Evolutionary conservation across 2,329 filamentous ascomycete species (phyloP).

Genomic region (Fusarium irregulare): DNA sequence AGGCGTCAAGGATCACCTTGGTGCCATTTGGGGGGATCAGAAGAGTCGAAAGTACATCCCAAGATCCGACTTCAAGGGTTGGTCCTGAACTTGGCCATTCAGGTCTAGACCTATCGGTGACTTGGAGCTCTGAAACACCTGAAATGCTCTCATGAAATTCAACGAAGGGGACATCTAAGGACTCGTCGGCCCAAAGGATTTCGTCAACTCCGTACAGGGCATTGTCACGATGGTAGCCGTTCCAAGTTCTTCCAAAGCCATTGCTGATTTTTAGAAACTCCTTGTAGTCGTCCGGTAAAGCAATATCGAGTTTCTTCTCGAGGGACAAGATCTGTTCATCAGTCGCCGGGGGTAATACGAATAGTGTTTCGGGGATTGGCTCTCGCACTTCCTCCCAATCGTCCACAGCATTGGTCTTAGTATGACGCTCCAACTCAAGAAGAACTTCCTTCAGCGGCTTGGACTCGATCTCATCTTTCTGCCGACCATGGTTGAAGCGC

Average conservation of each 20-base stretch:
- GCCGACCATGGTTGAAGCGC: conserved; percentile 22
- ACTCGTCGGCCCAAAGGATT: conserved; percentile 15
- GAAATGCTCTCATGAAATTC: conserved; percentile 16
- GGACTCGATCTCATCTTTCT: conserved; percentile 3
- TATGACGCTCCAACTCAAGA: conserved; percentile 15
- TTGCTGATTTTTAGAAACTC: conserved; percentile 37
- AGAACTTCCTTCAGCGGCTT: conserved; percentile 26
- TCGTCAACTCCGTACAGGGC: conserved; percentile 17
- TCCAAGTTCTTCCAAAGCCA: conserved; percentile 35
- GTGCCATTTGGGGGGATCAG: conserved; percentile 19
- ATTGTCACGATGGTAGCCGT: conserved; percentile 27
- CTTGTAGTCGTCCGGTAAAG: conserved; percentile 35
- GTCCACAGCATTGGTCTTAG: conserved; percentile 7
- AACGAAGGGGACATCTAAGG: background rate
- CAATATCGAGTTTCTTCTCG: conserved; percentile 12
- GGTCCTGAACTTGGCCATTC: conserved; percentile 28
- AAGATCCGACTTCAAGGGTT: conserved; percentile 14
- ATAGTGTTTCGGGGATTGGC: conserved; percentile 27
- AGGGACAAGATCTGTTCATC: conserved; percentile 30
- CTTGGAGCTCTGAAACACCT: conserved; percentile 2
- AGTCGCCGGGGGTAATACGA: conserved; percentile 24
- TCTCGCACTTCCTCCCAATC: background rate
- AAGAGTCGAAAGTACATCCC: conserved; percentile 9
- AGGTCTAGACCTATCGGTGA: background rate
- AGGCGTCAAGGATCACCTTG: conserved; percentile 13